phyloP scores from a whole-genome alignment of 164 flowering plant genomes.

The Echeveria elegans region DNA sequence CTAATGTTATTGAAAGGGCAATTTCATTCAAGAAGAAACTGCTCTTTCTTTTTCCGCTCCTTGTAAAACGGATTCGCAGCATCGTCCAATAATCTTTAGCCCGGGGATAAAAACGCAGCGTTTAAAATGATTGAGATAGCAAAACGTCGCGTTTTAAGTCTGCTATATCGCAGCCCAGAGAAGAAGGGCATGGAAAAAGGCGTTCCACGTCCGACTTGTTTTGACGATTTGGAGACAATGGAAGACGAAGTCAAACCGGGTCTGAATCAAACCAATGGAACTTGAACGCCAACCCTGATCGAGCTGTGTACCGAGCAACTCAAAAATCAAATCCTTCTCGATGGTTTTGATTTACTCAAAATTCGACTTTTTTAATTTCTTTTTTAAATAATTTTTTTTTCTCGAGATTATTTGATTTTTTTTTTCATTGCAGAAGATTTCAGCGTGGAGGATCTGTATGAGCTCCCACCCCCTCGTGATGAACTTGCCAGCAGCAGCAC shows the following conservation, averaged over 20 bases:
- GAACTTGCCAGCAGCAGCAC: not conserved
- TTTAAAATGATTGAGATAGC: too few species aligned
- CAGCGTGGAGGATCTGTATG: not conserved
- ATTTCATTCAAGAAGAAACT: too few species aligned
- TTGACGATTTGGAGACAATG: not conserved
- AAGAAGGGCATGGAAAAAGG: not conserved
- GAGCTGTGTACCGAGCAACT: not conserved
- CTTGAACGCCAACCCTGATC: not conserved
- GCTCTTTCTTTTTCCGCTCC: too few species aligned
- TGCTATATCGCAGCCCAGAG: too few species aligned
- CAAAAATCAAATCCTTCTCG: slow-evolving; percentile 4
- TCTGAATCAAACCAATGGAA: not conserved
- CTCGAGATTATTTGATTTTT: not conserved
- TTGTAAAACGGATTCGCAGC: too few species aligned
- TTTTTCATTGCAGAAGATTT: not conserved
- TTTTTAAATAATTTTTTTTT: not conserved
- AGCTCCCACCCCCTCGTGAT: slow-evolving; percentile 1
- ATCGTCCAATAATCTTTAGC: too few species aligned
- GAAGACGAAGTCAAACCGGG: not conserved
- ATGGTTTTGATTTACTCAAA: not conserved
- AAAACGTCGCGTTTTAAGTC: too few species aligned
- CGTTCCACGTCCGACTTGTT: not conserved
- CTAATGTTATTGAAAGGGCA: too few species aligned
- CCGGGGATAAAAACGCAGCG: too few species aligned
- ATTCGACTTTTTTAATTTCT: not conserved